Evolutionary conservation across 2,329 filamentous ascomycete genomes (phyloP), one percentile per base, ranked within the genome.

Genomic region (Colletotrichum sp.): DNA sequence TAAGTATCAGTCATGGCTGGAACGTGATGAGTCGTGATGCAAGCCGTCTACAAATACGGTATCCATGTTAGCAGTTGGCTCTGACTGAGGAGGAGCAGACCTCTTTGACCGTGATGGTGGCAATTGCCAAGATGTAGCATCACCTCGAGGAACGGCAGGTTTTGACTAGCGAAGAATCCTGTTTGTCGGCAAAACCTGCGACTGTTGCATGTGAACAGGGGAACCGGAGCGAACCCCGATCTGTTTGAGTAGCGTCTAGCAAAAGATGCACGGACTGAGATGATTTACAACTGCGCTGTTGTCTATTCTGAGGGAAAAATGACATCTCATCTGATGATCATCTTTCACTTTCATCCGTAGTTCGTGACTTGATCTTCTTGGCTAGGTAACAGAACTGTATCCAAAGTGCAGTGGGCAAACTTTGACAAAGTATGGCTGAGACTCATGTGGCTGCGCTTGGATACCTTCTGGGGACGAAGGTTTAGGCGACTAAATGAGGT

Each of bases 61-160:
- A 21, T 52, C 10, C 26, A 62, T 30, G 28, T 62, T n/a, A 18
- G 15, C 8, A 32, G 28, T 26, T n/a, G 18, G 18, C 59, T 30
- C 18, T 32, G 59, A 62, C 55, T 59, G 55, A 59, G 36, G 32
- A 30, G 34, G 32, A 30, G 34, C 10, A 30, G 52, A 15, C 24
- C 24, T 44, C 26, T 36, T 57, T 24, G 60, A 52, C 28, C 52
- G n/a, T 68, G 4, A 21, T 68, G 6, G 34, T 44, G n/a, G 18
- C 18, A n/a, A 8, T 60, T 60, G 70, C 70, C 70, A 72, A 72
- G 70, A 72, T 68, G 62, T 72, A 44, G 63, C 32, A 68, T 44
- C 63, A 67, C 69, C 69, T 34, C 44, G 13, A 39, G 18, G 21
- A n/a, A 39, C 63, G 70, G 63, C 63, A 72, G 26, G 49, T 66